Evolutionary conservation across 129 eudicot species (phyloP), one percentile per base, ranked within the genome.

Genomic region (Saussurea involucrata): DNA sequence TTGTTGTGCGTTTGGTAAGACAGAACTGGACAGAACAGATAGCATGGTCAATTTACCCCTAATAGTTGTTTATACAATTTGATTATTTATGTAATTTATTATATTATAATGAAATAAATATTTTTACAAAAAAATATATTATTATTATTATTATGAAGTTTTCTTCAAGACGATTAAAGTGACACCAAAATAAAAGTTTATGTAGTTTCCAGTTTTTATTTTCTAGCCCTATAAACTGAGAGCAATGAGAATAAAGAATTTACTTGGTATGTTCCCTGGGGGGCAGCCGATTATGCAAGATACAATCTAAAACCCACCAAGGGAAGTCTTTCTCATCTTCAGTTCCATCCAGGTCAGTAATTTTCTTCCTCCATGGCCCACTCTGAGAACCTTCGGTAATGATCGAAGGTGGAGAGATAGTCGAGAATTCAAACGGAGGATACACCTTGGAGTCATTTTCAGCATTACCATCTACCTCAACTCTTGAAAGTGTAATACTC

Each of bases 281-380:
- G 63, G 98, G 97, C 28, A 93, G 86, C 66, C 98, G 95, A 76
- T 93, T 93, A 81, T 87, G 86, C 87, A 91, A 58, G 71, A 91
- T 84, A 75, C 96, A 89, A 79, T 93, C 98, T 71, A 93, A 76
- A 84, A 88, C 89, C 98, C 98, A 93, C 87, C 82, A 84, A 0
- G 98, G 98, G 36, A 93, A 88, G 69, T 93, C 95, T 76, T 92
- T 90, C 81, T 93, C 98, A 79, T 93, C 98, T 81, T 93, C 97
- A 8, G 88, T 88, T 77, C 98, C 97, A 84, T 88, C 92, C 22
- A 93, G 73, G 20, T 86, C 88, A 3, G 97, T 93, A 68, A 86
- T 79, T 78, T 87, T 93, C 85, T 93, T 93, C 65, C 98, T 88
- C 98, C 98, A 93, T 8, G 92, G 96, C 27, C 98, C 98, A 82